Evolutionary conservation across 2,329 filamentous ascomycete genomes (phyloP).

Genomic region (Pseudogymnoascus sp.): DNA sequence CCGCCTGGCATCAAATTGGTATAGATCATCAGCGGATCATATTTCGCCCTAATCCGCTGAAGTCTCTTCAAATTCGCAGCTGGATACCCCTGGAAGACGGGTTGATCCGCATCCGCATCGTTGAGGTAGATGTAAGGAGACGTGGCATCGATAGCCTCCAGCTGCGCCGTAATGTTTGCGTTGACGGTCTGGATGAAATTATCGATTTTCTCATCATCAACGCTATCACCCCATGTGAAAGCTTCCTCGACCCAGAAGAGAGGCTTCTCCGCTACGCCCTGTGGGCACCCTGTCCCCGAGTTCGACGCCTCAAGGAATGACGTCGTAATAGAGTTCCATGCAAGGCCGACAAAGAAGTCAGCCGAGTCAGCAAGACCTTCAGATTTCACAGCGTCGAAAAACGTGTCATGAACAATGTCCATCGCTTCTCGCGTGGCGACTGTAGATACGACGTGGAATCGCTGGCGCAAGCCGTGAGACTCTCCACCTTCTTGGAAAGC

Average conservation of each 20-base stretch:
- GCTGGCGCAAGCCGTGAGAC: slow-evolving; percentile 13
- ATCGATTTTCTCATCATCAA: slow-evolving; percentile 12
- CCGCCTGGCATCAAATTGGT: slow-evolving; percentile 18
- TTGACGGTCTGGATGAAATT: slow-evolving; percentile 13
- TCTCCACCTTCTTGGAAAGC: slow-evolving; percentile 14
- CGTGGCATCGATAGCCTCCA: slow-evolving; percentile 12
- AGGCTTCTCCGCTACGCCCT: slow-evolving; percentile 15
- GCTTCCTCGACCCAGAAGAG: slow-evolving; percentile 17
- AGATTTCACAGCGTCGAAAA: slow-evolving; percentile 13
- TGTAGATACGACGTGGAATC: slow-evolving; percentile 15
- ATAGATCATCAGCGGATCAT: slow-evolving; percentile 31
- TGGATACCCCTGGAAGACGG: slow-evolving; percentile 27
- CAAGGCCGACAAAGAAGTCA: slow-evolving; percentile 14
- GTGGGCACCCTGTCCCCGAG: slow-evolving; percentile 14
- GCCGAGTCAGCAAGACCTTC: slow-evolving; percentile 4
- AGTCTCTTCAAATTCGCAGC: slow-evolving; percentile 30
- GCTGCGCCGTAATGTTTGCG: slow-evolving; percentile 15
- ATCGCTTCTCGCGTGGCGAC: slow-evolving; percentile 14
- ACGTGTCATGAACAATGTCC: slow-evolving; percentile 18
- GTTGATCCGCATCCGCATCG: slow-evolving; percentile 17
- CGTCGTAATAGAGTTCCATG: slow-evolving; percentile 15
- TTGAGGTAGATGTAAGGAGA: slow-evolving; percentile 18
- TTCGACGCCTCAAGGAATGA: slow-evolving; percentile 13
- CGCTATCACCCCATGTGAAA: slow-evolving; percentile 14
- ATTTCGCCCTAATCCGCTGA: slow-evolving; percentile 24